Conservation (phyloP, 257 asterid species). For the Schizonepeta tenuifolia region DNA sequence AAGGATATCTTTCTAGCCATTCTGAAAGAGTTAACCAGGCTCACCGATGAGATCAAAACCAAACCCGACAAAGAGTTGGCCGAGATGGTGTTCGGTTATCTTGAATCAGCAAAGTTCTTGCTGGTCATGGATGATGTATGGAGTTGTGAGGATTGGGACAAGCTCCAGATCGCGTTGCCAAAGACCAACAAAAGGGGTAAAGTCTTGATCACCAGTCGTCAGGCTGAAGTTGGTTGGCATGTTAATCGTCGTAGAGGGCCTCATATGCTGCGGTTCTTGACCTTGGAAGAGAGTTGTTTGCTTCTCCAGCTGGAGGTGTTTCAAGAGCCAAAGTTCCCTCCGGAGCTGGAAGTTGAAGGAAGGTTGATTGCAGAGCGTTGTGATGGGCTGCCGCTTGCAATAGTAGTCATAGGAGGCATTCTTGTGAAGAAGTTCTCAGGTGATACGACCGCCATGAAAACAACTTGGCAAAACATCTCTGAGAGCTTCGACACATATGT, state of each 20-base stretch:
- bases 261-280: conserved; percentile 42
- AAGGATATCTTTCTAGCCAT: conserved; percentile 46
- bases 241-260: conserved; percentile 38
- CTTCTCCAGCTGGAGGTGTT: conserved; percentile 47
- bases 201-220: conserved; percentile 51
- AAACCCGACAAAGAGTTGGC: conserved; percentile 35
- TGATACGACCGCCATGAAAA: conserved; percentile 28
- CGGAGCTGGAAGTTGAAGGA: conserved; percentile 40
- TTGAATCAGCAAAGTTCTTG: conserved; percentile 38
- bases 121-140: conserved; percentile 53
- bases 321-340: conserved; percentile 32
- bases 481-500: conserved; percentile 33
- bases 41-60: conserved; percentile 29
- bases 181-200: conserved; percentile 39
- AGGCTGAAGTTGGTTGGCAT: conserved; percentile 32
- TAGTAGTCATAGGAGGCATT: conserved; percentile 61
- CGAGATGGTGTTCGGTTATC: conserved; percentile 6
- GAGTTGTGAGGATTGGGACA: conserved; percentile 41
- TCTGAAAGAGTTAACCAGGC: conserved; percentile 34
- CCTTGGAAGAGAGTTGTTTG: conserved; percentile 46
- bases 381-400: conserved; percentile 58
- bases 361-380: conserved; percentile 43
- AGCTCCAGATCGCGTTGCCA: conserved; percentile 45
- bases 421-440: conserved; percentile 36
- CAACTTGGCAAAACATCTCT: conserved; percentile 48